Conservation (phyloP, 306 rosid species). For the Abrus precatorius region DNA sequence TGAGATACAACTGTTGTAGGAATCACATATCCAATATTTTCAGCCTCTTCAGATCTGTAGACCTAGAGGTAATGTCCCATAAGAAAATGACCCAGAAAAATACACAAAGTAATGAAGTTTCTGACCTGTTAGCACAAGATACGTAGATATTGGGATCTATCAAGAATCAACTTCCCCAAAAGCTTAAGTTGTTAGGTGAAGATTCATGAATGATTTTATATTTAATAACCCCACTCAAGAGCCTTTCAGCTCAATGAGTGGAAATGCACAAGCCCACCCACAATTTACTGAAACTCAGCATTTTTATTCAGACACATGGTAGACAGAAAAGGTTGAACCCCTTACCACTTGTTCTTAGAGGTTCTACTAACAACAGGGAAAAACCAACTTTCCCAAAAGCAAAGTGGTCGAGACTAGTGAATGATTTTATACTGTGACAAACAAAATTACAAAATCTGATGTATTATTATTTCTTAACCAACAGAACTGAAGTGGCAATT, state of each 20-base stretch:
- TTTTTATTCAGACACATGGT: background rate
- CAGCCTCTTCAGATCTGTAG: constrained; percentile 98
- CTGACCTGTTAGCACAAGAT: constrained; percentile 36
- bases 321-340: background rate
- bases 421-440: background rate
- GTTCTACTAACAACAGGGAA: background rate
- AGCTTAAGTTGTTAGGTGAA: constrained; percentile 14
- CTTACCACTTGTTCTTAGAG: constrained; percentile 21
- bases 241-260: background rate
- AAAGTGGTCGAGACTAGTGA: background rate
- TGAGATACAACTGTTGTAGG: constrained; percentile 97
- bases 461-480: constrained; percentile 37
- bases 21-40: constrained; percentile 98
- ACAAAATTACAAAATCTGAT: background rate
- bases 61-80: constrained; percentile 81
- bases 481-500: constrained; percentile 26
- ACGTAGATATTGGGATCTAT: constrained; percentile 7
- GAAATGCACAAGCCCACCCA: constrained; percentile 1
- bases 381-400: constrained; percentile 19
- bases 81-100: constrained; percentile 50
- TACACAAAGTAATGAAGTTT: constrained; percentile 8
- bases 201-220: constrained; percentile 6
- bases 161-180: constrained; percentile 16
- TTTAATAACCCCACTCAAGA: constrained; percentile 3
- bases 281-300: background rate